Evolutionary conservation across 768 basidiomycete genomes (phyloP).

Genomic region (Xerocomellus dryophilus): DNA sequence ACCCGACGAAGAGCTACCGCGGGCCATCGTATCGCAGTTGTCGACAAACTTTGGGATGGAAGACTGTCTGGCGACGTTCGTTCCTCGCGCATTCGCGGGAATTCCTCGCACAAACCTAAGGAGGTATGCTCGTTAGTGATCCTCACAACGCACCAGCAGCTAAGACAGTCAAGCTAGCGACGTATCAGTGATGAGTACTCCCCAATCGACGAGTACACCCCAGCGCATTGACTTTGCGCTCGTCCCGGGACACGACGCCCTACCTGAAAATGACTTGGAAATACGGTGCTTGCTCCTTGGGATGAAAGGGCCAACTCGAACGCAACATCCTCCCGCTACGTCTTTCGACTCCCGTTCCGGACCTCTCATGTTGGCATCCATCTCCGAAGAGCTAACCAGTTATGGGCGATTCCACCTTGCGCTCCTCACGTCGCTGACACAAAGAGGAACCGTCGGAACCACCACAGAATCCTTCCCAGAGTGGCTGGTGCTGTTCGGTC

Average conservation of each 20-base stretch:
- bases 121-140: constrained; percentile 14
- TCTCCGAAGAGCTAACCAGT: constrained; percentile 14
- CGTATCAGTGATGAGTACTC: background rate
- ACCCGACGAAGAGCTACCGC: constrained; percentile 10
- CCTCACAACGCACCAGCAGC: background rate
- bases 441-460: background rate
- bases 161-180: constrained; percentile 11
- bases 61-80: background rate
- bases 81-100: constrained; percentile 18
- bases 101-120: constrained; percentile 12
- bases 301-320: constrained; percentile 5
- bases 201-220: background rate
- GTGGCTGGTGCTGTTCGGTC: constrained; percentile 26
- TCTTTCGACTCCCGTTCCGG: background rate
- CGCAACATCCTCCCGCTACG: background rate
- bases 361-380: background rate
- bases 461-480: constrained; percentile 17
- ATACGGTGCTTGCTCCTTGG: constrained; percentile 19
- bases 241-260: background rate
- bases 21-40: constrained; percentile 7
- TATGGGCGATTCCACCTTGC: constrained; percentile 11
- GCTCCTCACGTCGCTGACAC: constrained; percentile 10
- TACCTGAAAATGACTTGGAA: background rate
- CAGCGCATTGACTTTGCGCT: constrained; percentile 16
- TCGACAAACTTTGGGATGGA: constrained; percentile 3